Evolutionary conservation across 2,329 filamentous ascomycete genomes (phyloP).

Genomic region (Orbilia ellipsospora): DNA sequence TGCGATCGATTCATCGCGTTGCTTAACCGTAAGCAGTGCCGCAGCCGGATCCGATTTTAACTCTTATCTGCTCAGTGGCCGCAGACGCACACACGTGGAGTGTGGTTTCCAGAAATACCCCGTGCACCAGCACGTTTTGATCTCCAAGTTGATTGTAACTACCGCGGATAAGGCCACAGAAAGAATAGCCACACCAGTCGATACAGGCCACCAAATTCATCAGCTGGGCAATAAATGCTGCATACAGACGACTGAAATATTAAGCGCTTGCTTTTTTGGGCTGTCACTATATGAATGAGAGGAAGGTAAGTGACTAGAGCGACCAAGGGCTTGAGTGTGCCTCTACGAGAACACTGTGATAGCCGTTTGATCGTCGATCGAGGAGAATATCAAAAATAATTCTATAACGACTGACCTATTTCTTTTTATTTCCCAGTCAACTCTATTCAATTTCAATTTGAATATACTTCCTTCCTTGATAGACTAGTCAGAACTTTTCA

Average conservation of each 20-base stretch:
- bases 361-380: background rate
- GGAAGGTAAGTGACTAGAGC: background rate
- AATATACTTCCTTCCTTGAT: too few relatives aligned
- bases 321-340: background rate
- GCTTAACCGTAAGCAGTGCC: conserved; percentile 45
- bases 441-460: too few relatives aligned
- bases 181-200: conserved; percentile 29
- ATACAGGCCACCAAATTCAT: conserved; percentile 25
- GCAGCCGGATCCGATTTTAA: conserved; percentile 51
- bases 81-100: conserved; percentile 40
- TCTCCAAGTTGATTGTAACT: conserved; percentile 28
- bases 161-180: conserved; percentile 8
- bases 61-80: conserved; percentile 55
- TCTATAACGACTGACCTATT: too few relatives aligned
- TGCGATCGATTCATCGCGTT: conserved; percentile 47
- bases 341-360: too few relatives aligned
- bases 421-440: too few relatives aligned
- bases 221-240: conserved; percentile 36
- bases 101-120: conserved; percentile 29
- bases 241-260: conserved; percentile 14
- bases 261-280: conserved; percentile 27
- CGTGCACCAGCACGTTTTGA: conserved; percentile 7
- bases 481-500: too few relatives aligned
- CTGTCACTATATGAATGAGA: conserved; percentile 9
- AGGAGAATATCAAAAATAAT: too few relatives aligned